Percentiles rank a stretch among this genome's conserved stretches.
Evolutionary conservation across 441 rosid genomes (phyloP).

Genomic region (Gossypium schwendimanii): DNA sequence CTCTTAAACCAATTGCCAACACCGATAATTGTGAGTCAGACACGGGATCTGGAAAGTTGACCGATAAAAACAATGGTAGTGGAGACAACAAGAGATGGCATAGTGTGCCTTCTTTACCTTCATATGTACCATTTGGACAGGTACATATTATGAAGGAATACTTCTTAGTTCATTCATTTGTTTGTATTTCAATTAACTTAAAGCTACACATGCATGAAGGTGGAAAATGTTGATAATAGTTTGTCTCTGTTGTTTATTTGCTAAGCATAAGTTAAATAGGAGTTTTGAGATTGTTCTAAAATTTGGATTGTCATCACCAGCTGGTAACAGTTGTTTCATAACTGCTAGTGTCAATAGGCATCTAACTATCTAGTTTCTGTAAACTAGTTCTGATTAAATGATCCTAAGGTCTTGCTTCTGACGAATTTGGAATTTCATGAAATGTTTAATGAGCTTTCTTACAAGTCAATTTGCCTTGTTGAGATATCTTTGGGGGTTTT

Average conservation of each 20-base stretch:
- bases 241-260: slow-evolving; percentile 9
- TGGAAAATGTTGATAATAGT: not conserved
- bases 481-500: not conserved
- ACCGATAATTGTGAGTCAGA: slow-evolving; percentile 27
- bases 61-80: slow-evolving; percentile 33
- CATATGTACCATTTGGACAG: slow-evolving; percentile 95
- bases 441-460: not conserved
- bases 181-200: not conserved
- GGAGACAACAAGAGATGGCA: slow-evolving; percentile 56
- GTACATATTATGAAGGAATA: slow-evolving; percentile 27
- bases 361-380: not conserved
- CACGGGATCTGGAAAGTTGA: slow-evolving; percentile 33
- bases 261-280: not conserved
- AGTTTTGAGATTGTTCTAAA: not conserved
- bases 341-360: not conserved
- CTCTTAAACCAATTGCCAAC: slow-evolving; percentile 71
- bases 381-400: not conserved
- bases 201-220: not conserved
- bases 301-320: not conserved
- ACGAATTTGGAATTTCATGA: slow-evolving; percentile 5
- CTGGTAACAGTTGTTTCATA: not conserved
- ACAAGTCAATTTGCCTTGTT: not conserved
- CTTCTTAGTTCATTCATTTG: slow-evolving; percentile 6
- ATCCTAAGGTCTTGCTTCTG: not conserved
- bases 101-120: slow-evolving; percentile 77